Conservation (phyloP, 2,329 filamentous ascomycete genomes). For the Fusarium metavorans region DNA sequence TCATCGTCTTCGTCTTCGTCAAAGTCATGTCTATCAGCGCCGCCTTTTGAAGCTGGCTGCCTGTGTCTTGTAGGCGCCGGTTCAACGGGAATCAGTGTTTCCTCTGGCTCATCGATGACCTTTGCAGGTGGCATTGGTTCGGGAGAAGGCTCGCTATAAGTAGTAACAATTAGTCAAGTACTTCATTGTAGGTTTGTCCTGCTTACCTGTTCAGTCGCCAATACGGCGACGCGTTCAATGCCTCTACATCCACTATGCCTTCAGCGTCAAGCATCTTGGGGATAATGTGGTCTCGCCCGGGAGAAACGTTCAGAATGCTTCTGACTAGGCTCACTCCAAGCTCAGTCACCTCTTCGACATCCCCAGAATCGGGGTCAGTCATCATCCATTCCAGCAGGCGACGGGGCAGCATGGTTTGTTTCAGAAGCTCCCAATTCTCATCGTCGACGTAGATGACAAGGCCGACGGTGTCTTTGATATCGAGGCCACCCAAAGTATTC, state of each 20-base stretch:
- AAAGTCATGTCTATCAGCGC: constrained; percentile 18
- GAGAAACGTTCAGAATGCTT: constrained; percentile 29
- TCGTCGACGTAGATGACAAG: constrained; percentile 36
- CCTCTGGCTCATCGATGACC: constrained; percentile 24
- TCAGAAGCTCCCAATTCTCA: constrained; percentile 35
- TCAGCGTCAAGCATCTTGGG: constrained; percentile 30
- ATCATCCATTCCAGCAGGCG: constrained; percentile 42
- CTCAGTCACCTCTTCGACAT: constrained; percentile 18
- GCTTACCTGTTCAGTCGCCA: constrained; percentile 35
- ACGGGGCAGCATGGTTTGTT: constrained; percentile 31
- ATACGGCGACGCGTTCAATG: constrained; percentile 27
- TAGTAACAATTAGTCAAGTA: constrained; percentile 6
- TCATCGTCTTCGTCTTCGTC: background rate
- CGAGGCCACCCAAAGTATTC: constrained; percentile 32
- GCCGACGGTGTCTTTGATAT: constrained; percentile 31
- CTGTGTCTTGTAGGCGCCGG: constrained; percentile 10
- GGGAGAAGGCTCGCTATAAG: constrained; percentile 25
- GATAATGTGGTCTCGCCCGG: constrained; percentile 24
- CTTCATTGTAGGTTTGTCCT: no score
- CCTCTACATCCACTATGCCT: constrained; percentile 32
- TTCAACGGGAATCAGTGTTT: constrained; percentile 1
- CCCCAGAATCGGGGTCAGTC: constrained; percentile 29
- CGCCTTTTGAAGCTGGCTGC: constrained; percentile 28
- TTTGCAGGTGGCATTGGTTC: constrained; percentile 26
- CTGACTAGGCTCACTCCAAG: constrained; percentile 29